These are phyloP conservation scores for Labyrinthula sp. DNA, from an alignment of 352 stramenopile species.

Conservation along the genomic window DNA sequence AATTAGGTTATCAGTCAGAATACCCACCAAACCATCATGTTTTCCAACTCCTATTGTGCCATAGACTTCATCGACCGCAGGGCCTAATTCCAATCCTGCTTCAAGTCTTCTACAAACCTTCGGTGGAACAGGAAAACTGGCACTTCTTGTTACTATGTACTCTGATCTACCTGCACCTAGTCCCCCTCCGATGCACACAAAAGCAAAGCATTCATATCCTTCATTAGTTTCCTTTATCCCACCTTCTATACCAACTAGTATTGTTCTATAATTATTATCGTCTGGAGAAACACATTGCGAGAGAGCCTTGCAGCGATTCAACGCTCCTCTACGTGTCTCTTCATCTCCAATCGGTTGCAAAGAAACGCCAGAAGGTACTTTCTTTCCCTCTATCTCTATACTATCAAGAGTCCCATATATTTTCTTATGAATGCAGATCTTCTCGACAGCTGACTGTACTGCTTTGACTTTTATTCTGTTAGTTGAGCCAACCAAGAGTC, in stretches of 20 bases:
- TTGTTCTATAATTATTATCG: conserved; percentile 38
- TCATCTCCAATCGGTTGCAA: conserved; percentile 50
- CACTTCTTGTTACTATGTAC: conserved; percentile 41
- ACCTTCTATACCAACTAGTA: conserved; percentile 51
- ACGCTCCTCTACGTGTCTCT: conserved; percentile 43
- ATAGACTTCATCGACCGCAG: conserved; percentile 49
- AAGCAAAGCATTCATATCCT: conserved; percentile 31
- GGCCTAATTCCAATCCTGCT: conserved; percentile 46
- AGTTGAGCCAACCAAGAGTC: conserved; percentile 27
- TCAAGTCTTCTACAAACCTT: conserved; percentile 38
- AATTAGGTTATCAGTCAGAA: conserved; percentile 45
- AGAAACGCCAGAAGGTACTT: conserved; percentile 31
- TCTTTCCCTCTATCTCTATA: conserved; percentile 14
- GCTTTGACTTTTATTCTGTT: conserved; percentile 34
- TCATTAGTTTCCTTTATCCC: conserved; percentile 38
- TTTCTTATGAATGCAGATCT: not conserved
- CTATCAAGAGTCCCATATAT: conserved; percentile 12
- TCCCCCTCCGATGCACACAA: conserved; percentile 28
- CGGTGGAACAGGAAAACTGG: conserved; percentile 43
- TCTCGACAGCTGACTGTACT: conserved; percentile 1
- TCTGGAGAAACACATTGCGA: not conserved
- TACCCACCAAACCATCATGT: conserved; percentile 43
- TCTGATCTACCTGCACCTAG: too few relatives aligned
- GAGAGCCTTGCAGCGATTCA: conserved; percentile 38
- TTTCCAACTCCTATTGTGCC: conserved; percentile 43